phyloP scores from a whole-genome alignment of 805 yeast species.

The Yarrowia hollandica region DNA sequence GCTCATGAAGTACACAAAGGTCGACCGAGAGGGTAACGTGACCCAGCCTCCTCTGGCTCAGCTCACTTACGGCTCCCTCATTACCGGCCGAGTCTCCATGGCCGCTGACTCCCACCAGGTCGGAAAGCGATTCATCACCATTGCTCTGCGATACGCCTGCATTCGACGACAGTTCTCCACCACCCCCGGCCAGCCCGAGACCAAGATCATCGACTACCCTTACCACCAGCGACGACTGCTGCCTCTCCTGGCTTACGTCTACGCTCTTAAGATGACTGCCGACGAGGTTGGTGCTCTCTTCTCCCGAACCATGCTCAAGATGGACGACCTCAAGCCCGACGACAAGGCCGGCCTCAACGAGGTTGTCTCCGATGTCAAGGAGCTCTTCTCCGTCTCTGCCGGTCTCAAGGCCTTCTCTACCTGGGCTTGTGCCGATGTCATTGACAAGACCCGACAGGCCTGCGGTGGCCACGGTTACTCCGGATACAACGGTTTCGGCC shows the following conservation, averaged over 20 bases:
- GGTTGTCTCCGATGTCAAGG: slow-evolving; percentile 63
- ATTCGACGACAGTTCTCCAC: slow-evolving; percentile 82
- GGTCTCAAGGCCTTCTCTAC: slow-evolving; percentile 87
- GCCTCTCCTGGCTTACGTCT: slow-evolving; percentile 80
- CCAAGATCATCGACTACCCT: slow-evolving; percentile 80
- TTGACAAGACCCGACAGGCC: slow-evolving; percentile 87
- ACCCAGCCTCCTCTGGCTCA: slow-evolving; percentile 83
- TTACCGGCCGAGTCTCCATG: slow-evolving; percentile 90
- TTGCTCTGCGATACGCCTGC: slow-evolving; percentile 85
- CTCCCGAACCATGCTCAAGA: slow-evolving; percentile 44
- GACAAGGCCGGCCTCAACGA: slow-evolving; percentile 50
- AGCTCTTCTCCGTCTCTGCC: slow-evolving; percentile 80
- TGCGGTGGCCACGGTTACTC: slow-evolving; percentile 98
- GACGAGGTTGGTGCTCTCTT: slow-evolving; percentile 58
- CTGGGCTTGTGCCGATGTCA: slow-evolving; percentile 76
- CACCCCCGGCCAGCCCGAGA: slow-evolving; percentile 53
- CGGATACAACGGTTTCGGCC: slow-evolving; percentile 87
- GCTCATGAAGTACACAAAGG: slow-evolving; percentile 77
- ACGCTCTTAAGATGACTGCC: slow-evolving; percentile 73
- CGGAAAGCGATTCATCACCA: slow-evolving; percentile 75
- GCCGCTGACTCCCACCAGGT: slow-evolving; percentile 80
- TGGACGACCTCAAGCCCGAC: slow-evolving; percentile 53
- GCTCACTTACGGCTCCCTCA: slow-evolving; percentile 80
- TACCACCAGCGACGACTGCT: slow-evolving; percentile 84
- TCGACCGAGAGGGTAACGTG: slow-evolving; percentile 68